Evolutionary conservation across 768 basidiomycete species (phyloP), one percentile per base, ranked within the genome.

Genomic region (Leccinum sublutescens): DNA sequence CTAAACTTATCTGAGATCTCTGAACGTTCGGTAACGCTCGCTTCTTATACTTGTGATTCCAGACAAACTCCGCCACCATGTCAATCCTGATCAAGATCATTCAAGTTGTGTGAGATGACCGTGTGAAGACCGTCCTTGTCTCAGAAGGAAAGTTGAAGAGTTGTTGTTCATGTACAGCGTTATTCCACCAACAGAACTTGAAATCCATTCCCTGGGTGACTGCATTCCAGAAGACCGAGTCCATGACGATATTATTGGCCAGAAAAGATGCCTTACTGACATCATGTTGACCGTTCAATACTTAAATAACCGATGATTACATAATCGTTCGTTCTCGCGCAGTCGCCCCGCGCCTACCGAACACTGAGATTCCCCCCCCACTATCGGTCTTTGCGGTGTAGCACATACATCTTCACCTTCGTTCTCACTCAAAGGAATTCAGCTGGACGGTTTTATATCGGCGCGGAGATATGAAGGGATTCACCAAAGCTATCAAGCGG

Each of bases 401-500:
- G 21, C 47, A 45, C 54, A n/a, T 27, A 21, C 27, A 54, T 31
- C 25, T 17, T 27, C 29, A 15, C 47, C 40, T 25, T 55, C 49
- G 52, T 58, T 58, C 17, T 45, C 43, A 21, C 34, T 45, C 56
- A 45, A 50, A 21, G 17, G 12, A 19, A 33, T 11, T 33, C 14
- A 50, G 50, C 31, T 50, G 29, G 47, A 47, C 23, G 9, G 23
- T 29, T 31, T 19, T n/a, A 17, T 40, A 49, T 49, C 45, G 52
- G 47, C 50, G 33, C 54, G 45, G 23, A 70, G 74, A 60, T 61
- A 94, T 94, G 93, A 95, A 94, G 80, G 93, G 93, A 25, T 70
- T 93, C 55, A 81, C 84, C 5, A 95, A 93, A 72, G 85, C 84
- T 21, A 79, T 93, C 63, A 82, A 84, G 72, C 85, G 93, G 92